Base-by-base conservation (phyloP, 2,329 filamentous ascomycete genomes). In the Fusarium nisikadoi region DNA sequence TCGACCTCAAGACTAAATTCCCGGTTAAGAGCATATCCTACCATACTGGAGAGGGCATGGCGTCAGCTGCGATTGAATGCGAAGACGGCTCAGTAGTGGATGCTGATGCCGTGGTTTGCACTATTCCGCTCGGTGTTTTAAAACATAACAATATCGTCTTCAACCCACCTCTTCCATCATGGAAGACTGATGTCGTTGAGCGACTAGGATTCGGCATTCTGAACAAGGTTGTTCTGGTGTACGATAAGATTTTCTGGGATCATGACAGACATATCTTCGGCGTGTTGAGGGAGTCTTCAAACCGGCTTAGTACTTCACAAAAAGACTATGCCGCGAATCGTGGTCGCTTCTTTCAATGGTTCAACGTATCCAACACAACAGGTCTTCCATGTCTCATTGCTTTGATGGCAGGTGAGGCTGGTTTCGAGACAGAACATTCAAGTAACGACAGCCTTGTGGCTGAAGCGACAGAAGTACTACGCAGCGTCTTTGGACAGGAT, bases 281-380 rank as follows among this genome's bases (percentile, higher is more conserved):
- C 16, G 90, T 97, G 43, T 85, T 99, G 45, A 92, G 95, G 63
- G 91, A 94, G 73, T 91, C 95, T 6, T 84, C 87, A 27, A 88
- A 90, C 66, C 85, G 87, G 7, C 87, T 90, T 62, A 97, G 94
- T 78, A 86, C 95, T 60, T 86, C 91, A 47, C 94, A 97, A 77
- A 88, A 89, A 55, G 93, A 97, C 72, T 98, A 98, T 77, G 86
- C 90, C 9, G 85, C 88, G 7, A 91, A 90, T 68, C 90, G 95
- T 58, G 95, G 95, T n/a, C 92, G 95, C 29, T 97, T 97, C 82
- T 99, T 98, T 78, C 90, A 99, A 75, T 98, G 97, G 89, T 98
- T 97, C 89, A 98, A 99, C 77, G 94, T 94, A 60, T 92, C 94
- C 67, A 93, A 94, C 75, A 97, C 94, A 6, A 94, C 93, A 49